Percentiles rank a stretch among this genome's conserved stretches.
Evolutionary conservation across 169 alveolate species (phyloP).

Genomic region (Eimeria acervulina): DNA sequence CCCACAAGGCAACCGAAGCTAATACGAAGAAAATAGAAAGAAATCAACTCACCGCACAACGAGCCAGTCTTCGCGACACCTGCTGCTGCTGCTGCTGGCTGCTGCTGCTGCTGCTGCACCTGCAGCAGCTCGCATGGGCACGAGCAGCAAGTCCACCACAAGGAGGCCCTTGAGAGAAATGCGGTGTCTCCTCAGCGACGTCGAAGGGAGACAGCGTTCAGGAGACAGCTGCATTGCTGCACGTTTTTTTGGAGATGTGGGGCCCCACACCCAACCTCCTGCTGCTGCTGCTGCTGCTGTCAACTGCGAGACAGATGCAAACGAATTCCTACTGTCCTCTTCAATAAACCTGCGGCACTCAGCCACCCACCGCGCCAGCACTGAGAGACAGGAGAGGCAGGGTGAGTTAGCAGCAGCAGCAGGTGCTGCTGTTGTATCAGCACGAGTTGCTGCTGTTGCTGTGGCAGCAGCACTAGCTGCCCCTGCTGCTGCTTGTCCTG

Average conservation of each 20-base stretch:
- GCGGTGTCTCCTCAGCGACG: neutral
- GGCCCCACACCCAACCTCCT: neutral
- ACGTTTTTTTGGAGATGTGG: neutral
- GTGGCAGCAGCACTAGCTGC: no score
- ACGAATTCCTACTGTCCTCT: neutral
- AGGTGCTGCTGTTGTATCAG: no score
- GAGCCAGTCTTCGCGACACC: no score
- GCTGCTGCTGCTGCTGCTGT: neutral
- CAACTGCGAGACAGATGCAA: neutral
- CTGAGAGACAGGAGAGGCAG: neutral
- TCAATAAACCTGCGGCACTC: neutral
- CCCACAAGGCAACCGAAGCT: no score
- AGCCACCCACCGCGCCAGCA: neutral
- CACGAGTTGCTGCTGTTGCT: no score
- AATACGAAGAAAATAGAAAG: no score
- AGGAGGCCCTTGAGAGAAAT: neutral
- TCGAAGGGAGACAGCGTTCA: neutral
- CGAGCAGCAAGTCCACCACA: slow-evolving; percentile 6
- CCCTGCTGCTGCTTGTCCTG: no score
- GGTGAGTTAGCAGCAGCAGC: slow-evolving; percentile 4
- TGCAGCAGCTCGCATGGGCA: neutral
- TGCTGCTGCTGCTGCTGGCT: neutral
- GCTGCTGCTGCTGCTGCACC: neutral
- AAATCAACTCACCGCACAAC: neutral
- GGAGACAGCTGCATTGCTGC: neutral